These are phyloP conservation scores for Globisporangium polare DNA, from an alignment of 352 stramenopile genomes.

Conservation along the genomic window DNA sequence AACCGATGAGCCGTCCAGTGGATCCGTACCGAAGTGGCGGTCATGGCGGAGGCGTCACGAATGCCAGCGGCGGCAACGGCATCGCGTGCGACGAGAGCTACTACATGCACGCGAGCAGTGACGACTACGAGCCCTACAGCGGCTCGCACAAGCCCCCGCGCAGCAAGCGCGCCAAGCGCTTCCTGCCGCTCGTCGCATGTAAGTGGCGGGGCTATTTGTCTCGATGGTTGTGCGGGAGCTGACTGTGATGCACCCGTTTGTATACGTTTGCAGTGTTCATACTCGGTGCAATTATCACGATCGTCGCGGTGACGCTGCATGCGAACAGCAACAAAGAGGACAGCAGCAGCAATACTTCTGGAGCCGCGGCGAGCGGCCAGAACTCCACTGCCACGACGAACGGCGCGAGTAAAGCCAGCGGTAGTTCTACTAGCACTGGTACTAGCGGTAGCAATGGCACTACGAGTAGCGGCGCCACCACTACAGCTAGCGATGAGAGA, in stretches of 20 bases:
- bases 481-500: not conserved
- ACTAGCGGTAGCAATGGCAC: constrained; percentile 8
- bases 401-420: not conserved
- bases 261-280: constrained; percentile 23
- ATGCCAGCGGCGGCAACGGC: not conserved
- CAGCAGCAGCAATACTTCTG: not conserved
- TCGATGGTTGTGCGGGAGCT: not conserved
- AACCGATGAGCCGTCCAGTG: constrained; percentile 5
- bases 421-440: constrained; percentile 8
- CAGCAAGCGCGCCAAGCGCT: constrained; percentile 7
- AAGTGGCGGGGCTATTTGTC: not conserved
- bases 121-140: constrained; percentile 10
- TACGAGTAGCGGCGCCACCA: constrained; percentile 1
- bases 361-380: not conserved
- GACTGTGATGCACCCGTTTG: not conserved
- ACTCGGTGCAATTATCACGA: constrained; percentile 28
- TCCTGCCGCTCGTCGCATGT: constrained; percentile 16
- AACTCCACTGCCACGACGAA: not conserved
- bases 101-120: constrained; percentile 19
- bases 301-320: constrained; percentile 31
- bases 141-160: constrained; percentile 12
- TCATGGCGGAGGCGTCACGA: not conserved
- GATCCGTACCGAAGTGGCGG: not conserved
- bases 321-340: constrained; percentile 19
- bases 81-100: constrained; percentile 14